Base-by-base conservation (phyloP, 2,329 filamentous ascomycete species). In the Diaporthe citrichinensis region DNA sequence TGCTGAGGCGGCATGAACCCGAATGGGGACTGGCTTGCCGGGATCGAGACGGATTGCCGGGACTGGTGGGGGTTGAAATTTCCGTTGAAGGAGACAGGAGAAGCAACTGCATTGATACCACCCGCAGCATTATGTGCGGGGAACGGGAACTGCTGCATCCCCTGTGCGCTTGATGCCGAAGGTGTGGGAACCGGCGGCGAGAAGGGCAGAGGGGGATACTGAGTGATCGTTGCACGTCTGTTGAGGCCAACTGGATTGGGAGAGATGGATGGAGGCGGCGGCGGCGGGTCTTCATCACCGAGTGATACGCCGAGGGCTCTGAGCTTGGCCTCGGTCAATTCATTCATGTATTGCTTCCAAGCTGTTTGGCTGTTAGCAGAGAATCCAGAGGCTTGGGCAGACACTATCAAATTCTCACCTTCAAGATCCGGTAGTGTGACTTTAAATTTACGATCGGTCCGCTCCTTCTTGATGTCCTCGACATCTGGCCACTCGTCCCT, bases 321-420 rank as follows among this genome's bases (percentile, higher is more conserved):
- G 71, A 99, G 88, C 85, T 98, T 99, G 76, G 96, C 95, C 85
- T 99, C 97, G 79, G 94, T 92, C 49, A 98, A 87, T 78, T 94
- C 93, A 73, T 94, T 90, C 75, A 96, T 94, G 83, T 98, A 98
- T 36, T 92, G 88, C 80, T 95, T 93, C 90, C 90, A 92, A 1
- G 89, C 88, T 88, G 74, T n/a, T 68, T 55, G 2, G 67, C 6
- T 39, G 53, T 80, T 80, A 80, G 80, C 71, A 72, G 34, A 62
- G 10, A 15, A 34, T 49, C n/a, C 34, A 14, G 15, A 2, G 14
- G 25, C 20, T 72, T 7, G 39, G 20, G 17, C 17, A 34, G 10
- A 61, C 36, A 57, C 28, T 36, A 2, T 15, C 2, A 34, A 49
- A 25, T 71, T 79, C 87, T 82, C 81, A 90, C 88, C 87, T 82